Base-by-base conservation (phyloP, 2,329 filamentous ascomycete species). In the Neofusicoccum cordaticola region DNA sequence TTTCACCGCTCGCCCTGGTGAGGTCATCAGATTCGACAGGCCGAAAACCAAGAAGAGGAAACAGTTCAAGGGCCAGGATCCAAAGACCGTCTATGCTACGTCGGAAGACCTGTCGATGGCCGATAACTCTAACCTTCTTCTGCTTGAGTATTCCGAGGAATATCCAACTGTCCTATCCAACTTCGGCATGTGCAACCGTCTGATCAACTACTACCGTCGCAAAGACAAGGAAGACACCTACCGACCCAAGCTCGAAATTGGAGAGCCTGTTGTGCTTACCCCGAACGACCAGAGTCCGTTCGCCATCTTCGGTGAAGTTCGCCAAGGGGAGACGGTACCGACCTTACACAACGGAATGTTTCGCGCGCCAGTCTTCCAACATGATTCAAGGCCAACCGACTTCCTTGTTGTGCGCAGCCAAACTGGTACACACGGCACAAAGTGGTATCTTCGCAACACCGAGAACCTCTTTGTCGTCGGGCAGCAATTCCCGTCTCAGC, bases 211-310 rank as follows among this genome's bases (percentile, higher is more conserved):
- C 78, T 97, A 97, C 75, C 90, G 92, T 44, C 88, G 93, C 66
- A 92, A 92, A 72, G 90, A 92, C 57, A 73, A 73, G 73, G 86
- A 79, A 39, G 91, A 96, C 51, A 86, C 88, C 56, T 84, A 86
- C 61, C 85, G 91, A 1, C 90, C 92, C 0, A 96, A 93, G 80
- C 77, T 84, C 66, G 92, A 96, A 3, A 85, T 99, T 67, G 95
- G 95, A 65, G 95, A 99, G 78, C 91, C 91, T 2, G 89, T 90
- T 53, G 89, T 97, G 13, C 84, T 99, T 39, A 84, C 97, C 37
- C 92, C 93, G 1, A 93, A 99, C 74, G 95, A 99, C 77, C 92
- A 94, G 72, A 98, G 94, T 51, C 95, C 95, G 0, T 99, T 99
- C 76, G 91, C 93, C 41, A 90, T 96, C 60, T 99, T 99, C 73